These are phyloP conservation scores for Solanum dulcamara DNA, from an alignment of 257 asterid species.

Conservation along the genomic window DNA sequence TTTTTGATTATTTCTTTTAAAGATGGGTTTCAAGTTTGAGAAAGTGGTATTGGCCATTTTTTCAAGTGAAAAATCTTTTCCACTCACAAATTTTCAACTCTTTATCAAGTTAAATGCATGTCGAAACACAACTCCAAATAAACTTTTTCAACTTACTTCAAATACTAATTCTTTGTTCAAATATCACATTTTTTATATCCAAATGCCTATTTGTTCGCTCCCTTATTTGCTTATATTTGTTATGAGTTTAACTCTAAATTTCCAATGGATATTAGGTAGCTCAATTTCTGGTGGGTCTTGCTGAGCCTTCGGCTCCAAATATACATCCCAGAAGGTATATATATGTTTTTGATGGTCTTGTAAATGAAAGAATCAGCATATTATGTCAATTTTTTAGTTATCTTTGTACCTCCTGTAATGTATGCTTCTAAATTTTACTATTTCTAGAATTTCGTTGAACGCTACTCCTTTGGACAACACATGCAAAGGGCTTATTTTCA, in stretches of 20 bases:
- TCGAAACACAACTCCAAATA: background rate
- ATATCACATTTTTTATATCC: background rate
- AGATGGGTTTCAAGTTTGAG: background rate
- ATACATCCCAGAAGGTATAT: conserved; percentile 67
- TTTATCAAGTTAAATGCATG: background rate
- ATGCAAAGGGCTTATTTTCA: background rate
- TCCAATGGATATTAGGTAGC: conserved; percentile 47
- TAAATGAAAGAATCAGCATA: background rate
- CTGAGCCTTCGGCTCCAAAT: conserved; percentile 69
- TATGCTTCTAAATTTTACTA: background rate
- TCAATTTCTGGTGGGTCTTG: conserved; percentile 87
- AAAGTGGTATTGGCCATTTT: background rate
- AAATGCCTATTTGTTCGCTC: conserved; percentile 1
- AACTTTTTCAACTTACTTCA: background rate
- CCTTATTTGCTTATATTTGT: conserved; percentile 2
- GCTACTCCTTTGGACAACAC: background rate
- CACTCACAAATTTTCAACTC: background rate
- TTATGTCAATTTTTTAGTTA: background rate
- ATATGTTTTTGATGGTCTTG: background rate
- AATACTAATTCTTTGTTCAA: background rate
- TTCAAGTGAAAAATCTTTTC: background rate
- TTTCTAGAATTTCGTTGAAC: background rate
- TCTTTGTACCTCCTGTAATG: background rate
- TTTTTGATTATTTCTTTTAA: background rate
- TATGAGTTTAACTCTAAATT: background rate